Evolutionary conservation across 2,329 filamentous ascomycete species (phyloP).

Genomic region (Stachybotrys chlorohalonatus): DNA sequence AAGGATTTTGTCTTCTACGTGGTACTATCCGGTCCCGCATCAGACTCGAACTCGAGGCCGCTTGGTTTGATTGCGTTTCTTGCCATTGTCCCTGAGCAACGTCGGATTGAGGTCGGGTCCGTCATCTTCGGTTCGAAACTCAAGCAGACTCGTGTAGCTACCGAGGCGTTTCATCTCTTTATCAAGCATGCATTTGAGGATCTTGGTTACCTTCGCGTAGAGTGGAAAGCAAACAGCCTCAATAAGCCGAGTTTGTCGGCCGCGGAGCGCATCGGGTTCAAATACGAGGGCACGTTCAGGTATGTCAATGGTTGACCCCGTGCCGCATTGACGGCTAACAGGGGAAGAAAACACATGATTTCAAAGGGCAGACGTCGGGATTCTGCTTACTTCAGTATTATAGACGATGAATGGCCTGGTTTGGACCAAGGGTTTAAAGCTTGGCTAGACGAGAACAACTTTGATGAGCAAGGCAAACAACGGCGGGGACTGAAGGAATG

Average conservation of each 20-base stretch:
- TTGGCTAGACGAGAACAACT: slow-evolving; percentile 48
- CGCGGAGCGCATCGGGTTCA: slow-evolving; percentile 48
- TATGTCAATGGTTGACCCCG: slow-evolving; percentile 7
- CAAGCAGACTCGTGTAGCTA: slow-evolving; percentile 45
- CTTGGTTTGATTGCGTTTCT: slow-evolving; percentile 35
- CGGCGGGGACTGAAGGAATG: slow-evolving; percentile 31
- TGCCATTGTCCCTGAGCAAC: slow-evolving; percentile 36
- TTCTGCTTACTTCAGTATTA: slow-evolving; percentile 50
- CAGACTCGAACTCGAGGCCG: slow-evolving; percentile 16
- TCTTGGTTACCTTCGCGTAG: slow-evolving; percentile 45
- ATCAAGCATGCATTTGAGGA: slow-evolving; percentile 41
- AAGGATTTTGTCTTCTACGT: slow-evolving; percentile 33
- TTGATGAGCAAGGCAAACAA: slow-evolving; percentile 45
- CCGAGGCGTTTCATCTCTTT: slow-evolving; percentile 50
- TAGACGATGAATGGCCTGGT: slow-evolving; percentile 48
- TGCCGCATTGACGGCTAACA: slow-evolving; percentile 1
- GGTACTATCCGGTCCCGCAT: slow-evolving; percentile 24
- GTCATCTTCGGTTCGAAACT: slow-evolving; percentile 41
- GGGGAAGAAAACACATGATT: slow-evolving; percentile 44
- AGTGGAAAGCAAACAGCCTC: slow-evolving; percentile 55
- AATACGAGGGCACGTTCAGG: slow-evolving; percentile 50
- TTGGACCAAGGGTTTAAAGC: slow-evolving; percentile 35
- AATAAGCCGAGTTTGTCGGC: slow-evolving; percentile 46
- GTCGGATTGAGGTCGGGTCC: slow-evolving; percentile 47
- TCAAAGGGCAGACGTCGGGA: slow-evolving; percentile 47